phyloP scores from a whole-genome alignment of 108 stramenopile genomes.

The Pseudonitzschia multiseries region DNA sequence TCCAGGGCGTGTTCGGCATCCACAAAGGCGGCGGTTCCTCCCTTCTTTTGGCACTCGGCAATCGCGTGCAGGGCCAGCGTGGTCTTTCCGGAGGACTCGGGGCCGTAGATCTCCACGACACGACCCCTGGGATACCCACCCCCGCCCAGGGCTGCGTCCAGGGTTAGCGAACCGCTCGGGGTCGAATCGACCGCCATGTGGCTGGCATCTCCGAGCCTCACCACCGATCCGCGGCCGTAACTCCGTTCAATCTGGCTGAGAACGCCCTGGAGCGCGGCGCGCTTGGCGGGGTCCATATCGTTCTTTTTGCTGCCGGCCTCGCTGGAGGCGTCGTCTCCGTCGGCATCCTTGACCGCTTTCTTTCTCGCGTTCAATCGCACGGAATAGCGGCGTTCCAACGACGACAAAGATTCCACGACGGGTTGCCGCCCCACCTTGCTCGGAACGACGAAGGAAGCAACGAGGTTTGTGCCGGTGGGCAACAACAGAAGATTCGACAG shows the following conservation, averaged over 20 bases:
- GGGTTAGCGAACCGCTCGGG: conserved; percentile 83
- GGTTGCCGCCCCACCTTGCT: background rate
- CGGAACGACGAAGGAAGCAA: background rate
- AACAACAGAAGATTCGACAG: background rate
- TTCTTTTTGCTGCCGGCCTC: background rate
- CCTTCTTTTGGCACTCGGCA: conserved; percentile 83
- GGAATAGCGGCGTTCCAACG: too few species aligned
- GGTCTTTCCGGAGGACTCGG: conserved; percentile 94
- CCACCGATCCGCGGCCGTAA: conserved; percentile 90
- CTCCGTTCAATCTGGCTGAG: conserved; percentile 86
- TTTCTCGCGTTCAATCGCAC: background rate
- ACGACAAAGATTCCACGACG: background rate
- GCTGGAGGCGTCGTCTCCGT: background rate
- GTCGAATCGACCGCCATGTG: conserved; percentile 81
- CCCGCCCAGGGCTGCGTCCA: conserved; percentile 83
- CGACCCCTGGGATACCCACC: conserved; percentile 85
- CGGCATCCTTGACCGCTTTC: background rate
- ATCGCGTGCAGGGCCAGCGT: conserved; percentile 95
- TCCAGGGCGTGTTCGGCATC: conserved; percentile 99
- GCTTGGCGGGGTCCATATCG: conserved; percentile 60
- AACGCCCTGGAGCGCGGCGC: conserved; percentile 87
- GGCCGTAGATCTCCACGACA: conserved; percentile 96
- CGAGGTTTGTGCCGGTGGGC: background rate
- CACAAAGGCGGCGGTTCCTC: conserved; percentile 93
- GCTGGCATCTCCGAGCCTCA: conserved; percentile 81